These are phyloP conservation scores for Cenchrus fungigraminus DNA, from an alignment of 176 grass and related monocot genomes.

Conservation along the genomic window DNA sequence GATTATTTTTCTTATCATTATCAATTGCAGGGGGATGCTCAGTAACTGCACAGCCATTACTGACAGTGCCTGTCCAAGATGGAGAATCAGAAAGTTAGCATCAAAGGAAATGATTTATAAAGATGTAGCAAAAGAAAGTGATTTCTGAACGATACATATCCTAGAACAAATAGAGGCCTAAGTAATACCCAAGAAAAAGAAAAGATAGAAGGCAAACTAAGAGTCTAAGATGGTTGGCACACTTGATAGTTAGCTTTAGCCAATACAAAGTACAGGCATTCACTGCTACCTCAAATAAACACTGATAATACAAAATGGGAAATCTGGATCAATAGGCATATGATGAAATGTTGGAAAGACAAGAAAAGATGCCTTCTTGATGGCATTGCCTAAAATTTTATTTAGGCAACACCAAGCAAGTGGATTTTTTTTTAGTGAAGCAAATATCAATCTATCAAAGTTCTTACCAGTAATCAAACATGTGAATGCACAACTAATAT, in stretches of 20 bases:
- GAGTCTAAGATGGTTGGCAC: neutral
- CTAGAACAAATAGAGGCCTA: slow-evolving; percentile 15
- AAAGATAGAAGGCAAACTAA: neutral
- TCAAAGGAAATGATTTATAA: neutral
- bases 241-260: slow-evolving; percentile 20
- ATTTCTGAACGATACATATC: neutral
- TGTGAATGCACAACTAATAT: neutral
- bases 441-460: neutral
- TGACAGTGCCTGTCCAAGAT: slow-evolving; percentile 49
- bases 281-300: slow-evolving; percentile 19
- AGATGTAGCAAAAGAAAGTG: slow-evolving; percentile 15
- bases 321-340: neutral
- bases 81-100: slow-evolving; percentile 18
- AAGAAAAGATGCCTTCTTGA: neutral
- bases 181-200: neutral
- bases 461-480: neutral
- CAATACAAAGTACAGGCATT: neutral
- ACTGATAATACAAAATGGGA: neutral
- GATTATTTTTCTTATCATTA: slow-evolving; percentile 43
- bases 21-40: slow-evolving; percentile 42
- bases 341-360: neutral
- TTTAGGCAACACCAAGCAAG: neutral
- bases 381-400: neutral
- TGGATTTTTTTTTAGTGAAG: neutral
- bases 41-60: slow-evolving; percentile 43